Evolutionary conservation across 148 eudicot species (phyloP).

Genomic region (Silene conica): DNA sequence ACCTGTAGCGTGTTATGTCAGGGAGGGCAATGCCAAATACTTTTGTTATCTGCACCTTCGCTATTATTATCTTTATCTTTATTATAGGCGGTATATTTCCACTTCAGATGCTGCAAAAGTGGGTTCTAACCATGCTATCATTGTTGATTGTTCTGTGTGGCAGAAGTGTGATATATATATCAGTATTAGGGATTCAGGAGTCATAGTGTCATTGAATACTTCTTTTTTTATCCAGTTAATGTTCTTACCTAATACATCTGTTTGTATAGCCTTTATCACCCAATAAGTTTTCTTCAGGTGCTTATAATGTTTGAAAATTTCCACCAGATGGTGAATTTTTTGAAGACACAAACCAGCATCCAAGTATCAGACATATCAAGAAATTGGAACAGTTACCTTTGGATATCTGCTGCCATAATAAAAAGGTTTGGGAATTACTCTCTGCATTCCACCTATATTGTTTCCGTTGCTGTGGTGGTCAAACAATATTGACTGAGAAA

Average conservation of each 20-base stretch:
- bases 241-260: not conserved
- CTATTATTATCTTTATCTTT: no score
- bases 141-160: not conserved
- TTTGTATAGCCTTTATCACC: not conserved
- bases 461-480: not conserved
- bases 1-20: not conserved
- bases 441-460: not conserved
- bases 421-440: conserved; percentile 44
- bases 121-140: not conserved
- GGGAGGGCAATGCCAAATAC: not conserved
- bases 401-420: conserved; percentile 54
- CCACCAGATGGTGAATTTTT: conserved; percentile 40
- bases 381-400: conserved; percentile 79
- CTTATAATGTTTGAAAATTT: conserved; percentile 25
- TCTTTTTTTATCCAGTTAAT: not conserved
- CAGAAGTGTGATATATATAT: not conserved
- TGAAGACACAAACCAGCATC: conserved; percentile 29
- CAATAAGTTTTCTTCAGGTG: conserved; percentile 13
- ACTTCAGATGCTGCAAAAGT: not conserved
- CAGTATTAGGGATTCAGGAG: not conserved
- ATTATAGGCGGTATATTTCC: not conserved
- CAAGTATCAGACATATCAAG: conserved; percentile 38
- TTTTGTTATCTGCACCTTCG: not conserved
- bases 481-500: not conserved
- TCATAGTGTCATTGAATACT: not conserved